Evolutionary conservation across 2,329 filamentous ascomycete species (phyloP), one percentile per base, ranked within the genome.

Genomic region (Xylaria digitata): DNA sequence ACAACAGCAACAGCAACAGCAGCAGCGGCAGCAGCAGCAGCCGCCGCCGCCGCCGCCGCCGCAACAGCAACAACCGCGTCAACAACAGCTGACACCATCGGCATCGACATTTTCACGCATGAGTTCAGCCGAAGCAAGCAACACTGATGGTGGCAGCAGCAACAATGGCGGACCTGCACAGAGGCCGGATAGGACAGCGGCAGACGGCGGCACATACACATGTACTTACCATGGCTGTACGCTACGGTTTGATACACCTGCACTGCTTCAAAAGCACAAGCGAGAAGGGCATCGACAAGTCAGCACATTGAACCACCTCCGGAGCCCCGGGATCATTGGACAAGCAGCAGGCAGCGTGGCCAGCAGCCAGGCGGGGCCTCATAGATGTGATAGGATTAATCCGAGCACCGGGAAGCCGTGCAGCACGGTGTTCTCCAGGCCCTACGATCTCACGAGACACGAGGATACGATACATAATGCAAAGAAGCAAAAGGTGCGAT

Each of bases 381-480:
- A 98, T 82, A 91, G 90, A 74, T 99, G 96, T 80, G 92, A 94
- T 76, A 89, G 94, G 72, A 93, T 95, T 81, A 98, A 98, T 80
- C 95, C 95, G 1, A 95, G 92, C 70, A 98, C 96, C 0, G 93
- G 93, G 70, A 97, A 97, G 82, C 91, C 94, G 0, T 98, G 96
- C 86, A 95, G 93, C 78, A 96, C 94, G 0, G 85, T 97, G 61
- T 98, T 99, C 80, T 97, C 95, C 0, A 86, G 96, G 21, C 96
- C 96, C 1, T 99, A 99, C 83, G 96, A 99, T 79, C 85, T 99
- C 59, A 99, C 96, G 0, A 87, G 96, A 23, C 96, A 99, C 77
- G 96, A 99, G 79, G 95, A 97, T 72, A 98, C 96, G 0, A 98
- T 98, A 71, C 96, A 98, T 85, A 97, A 97, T 74, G 90, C 90